These are phyloP conservation scores for Auriscalpium microsporum DNA, from an alignment of 768 basidiomycete species.

Conservation along the genomic window DNA sequence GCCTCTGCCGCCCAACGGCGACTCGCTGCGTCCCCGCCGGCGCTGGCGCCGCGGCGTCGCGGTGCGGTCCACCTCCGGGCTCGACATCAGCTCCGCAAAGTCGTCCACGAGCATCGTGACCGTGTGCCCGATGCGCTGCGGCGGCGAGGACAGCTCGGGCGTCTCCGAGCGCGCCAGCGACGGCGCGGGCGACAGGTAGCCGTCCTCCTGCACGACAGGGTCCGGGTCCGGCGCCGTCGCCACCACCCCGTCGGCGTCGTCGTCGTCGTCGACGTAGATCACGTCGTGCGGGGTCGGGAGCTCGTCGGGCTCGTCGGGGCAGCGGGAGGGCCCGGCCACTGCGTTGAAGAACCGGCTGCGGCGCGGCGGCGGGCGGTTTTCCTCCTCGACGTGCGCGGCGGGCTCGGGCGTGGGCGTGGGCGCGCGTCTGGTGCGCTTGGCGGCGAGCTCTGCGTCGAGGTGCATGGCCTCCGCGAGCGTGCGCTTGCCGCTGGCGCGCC, in stretches of 20 bases:
- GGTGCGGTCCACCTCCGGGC: conserved; percentile 26
- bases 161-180: conserved; percentile 42
- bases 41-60: neutral
- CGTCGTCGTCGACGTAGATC: conserved; percentile 28
- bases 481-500: conserved; percentile 68
- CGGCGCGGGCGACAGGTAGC: conserved; percentile 68
- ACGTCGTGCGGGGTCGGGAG: conserved; percentile 23
- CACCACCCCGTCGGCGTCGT: conserved; percentile 33
- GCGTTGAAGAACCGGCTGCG: conserved; percentile 14
- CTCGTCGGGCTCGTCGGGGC: conserved; percentile 11
- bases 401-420: conserved; percentile 13
- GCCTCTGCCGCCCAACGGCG: neutral
- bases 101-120: conserved; percentile 20
- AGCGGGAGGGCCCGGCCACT: conserved; percentile 1
- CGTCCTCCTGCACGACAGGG: conserved; percentile 64
- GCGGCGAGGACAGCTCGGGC: conserved; percentile 60
- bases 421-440: conserved; percentile 38
- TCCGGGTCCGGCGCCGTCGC: conserved; percentile 32
- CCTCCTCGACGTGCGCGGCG: too few species aligned
- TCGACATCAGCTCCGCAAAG: conserved; percentile 47
- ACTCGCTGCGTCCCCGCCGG: neutral
- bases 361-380: neutral
- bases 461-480: conserved; percentile 58
- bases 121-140: conserved; percentile 23
- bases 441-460: conserved; percentile 45